phyloP scores from a whole-genome alignment of 768 basidiomycete species.

The Amanita phalloides region DNA sequence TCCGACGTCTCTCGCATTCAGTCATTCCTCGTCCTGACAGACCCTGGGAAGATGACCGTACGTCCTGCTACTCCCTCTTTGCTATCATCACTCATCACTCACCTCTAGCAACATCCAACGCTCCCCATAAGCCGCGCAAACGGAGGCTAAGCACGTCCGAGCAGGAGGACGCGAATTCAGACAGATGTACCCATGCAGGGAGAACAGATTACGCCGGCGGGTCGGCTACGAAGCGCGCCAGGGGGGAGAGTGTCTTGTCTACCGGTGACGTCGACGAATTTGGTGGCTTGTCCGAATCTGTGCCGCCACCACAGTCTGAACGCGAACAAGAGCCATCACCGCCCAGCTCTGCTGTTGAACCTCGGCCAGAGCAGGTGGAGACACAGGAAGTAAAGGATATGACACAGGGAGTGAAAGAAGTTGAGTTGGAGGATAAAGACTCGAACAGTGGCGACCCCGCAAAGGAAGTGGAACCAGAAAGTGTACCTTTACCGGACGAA shows the following conservation, averaged over 20 bases:
- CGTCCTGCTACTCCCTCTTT: conserved; percentile 16
- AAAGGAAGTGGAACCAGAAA: conserved; percentile 23
- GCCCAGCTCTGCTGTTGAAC: conserved; percentile 11
- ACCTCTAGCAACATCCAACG: conserved; percentile 58
- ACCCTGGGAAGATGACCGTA: conserved; percentile 72
- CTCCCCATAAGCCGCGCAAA: conserved; percentile 58
- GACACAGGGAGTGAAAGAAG: conserved; percentile 58
- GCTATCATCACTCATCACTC: conserved; percentile 7
- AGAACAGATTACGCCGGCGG: not conserved
- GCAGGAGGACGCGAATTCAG: conserved; percentile 27
- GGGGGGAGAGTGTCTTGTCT: conserved; percentile 28
- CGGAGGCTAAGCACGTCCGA: conserved; percentile 45
- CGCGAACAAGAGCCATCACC: conserved; percentile 12
- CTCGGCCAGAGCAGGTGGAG: conserved; percentile 18
- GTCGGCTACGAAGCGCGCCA: conserved; percentile 25
- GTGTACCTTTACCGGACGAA: conserved; percentile 25
- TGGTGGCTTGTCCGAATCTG: conserved; percentile 10
- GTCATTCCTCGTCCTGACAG: conserved; percentile 63
- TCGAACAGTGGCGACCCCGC: conserved; percentile 22
- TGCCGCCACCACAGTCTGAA: conserved; percentile 11
- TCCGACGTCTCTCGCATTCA: conserved; percentile 62
- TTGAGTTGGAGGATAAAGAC: conserved; percentile 43
- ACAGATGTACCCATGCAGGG: conserved; percentile 13
- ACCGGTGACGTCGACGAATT: conserved; percentile 13
- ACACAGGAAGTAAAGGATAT: conserved; percentile 56